phyloP scores from a whole-genome alignment of 495 filamentous ascomycete genomes.

The Tirmania nivea region DNA sequence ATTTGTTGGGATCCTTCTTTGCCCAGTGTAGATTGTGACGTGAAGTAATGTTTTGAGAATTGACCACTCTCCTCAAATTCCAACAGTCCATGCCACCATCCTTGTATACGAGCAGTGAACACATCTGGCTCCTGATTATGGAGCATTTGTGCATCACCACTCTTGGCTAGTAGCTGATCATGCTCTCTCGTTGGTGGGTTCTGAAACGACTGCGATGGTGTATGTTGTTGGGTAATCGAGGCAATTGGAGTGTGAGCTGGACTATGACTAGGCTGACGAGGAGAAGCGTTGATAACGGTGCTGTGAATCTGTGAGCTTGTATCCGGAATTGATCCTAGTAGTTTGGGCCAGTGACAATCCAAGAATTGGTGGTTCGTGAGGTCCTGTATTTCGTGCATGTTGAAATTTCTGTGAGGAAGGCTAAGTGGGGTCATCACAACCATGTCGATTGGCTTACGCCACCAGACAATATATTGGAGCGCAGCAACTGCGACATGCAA shows the following conservation, averaged over 20 bases:
- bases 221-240: neutral
- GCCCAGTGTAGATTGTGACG: neutral
- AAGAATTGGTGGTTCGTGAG: neutral
- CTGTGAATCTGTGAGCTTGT: neutral
- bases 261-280: no score
- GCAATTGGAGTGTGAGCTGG: neutral
- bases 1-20: neutral
- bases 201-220: neutral
- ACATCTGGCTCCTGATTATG: neutral
- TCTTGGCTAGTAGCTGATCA: neutral
- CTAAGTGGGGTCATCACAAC: neutral
- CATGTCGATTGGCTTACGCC: slow-evolving; percentile 3
- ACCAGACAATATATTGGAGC: slow-evolving; percentile 5
- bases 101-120: neutral
- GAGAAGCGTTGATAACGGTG: neutral
- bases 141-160: neutral
- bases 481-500: slow-evolving; percentile 5
- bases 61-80: neutral
- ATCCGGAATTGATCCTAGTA: neutral
- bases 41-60: neutral
- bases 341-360: neutral
- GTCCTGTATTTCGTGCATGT: neutral
- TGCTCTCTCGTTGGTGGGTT: no score
- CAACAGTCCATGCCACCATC: neutral
- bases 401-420: neutral